phyloP scores from a whole-genome alignment of 495 filamentous ascomycete genomes.

The Annulohypoxylon stygium region DNA sequence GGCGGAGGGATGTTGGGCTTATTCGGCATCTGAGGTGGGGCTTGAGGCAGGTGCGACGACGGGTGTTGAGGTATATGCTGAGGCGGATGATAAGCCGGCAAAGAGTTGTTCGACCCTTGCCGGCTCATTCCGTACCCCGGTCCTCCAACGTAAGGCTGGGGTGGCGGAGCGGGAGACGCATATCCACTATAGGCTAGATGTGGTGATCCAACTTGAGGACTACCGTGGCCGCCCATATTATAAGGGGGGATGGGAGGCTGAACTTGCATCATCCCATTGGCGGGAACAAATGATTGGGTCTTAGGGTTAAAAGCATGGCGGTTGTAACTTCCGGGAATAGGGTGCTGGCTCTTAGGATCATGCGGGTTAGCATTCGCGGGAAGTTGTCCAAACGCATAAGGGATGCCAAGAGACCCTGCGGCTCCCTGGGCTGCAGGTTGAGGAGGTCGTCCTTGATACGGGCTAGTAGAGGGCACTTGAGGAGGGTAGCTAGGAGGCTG shows the following conservation, averaged over 20 bases:
- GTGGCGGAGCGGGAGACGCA: conserved; percentile 57
- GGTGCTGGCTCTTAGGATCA: conserved; percentile 76
- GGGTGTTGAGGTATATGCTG: conserved; percentile 55
- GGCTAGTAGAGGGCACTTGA: conserved; percentile 38
- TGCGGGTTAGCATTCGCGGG: conserved; percentile 76
- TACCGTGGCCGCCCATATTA: conserved; percentile 55
- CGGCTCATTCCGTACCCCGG: conserved; percentile 66
- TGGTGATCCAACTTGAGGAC: conserved; percentile 61
- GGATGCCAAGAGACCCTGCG: conserved; percentile 57
- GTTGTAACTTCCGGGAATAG: conserved; percentile 84
- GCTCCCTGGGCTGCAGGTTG: conserved; percentile 54
- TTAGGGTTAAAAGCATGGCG: conserved; percentile 92
- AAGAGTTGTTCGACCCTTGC: conserved; percentile 66
- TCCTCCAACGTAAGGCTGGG: conserved; percentile 53
- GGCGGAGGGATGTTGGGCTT: conserved; percentile 54
- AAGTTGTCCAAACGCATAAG: conserved; percentile 82
- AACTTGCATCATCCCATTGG: conserved; percentile 62
- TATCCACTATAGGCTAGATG: conserved; percentile 59
- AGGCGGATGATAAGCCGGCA: conserved; percentile 59
- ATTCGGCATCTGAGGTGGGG: conserved; percentile 54
- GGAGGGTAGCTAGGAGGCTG: conserved; percentile 46
- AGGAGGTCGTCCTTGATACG: conserved; percentile 44
- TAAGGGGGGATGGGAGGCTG: conserved; percentile 52
- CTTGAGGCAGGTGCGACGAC: conserved; percentile 43
- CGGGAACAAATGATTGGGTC: conserved; percentile 88